phyloP scores from a whole-genome alignment of 1,284 basidiomycete species.

The Ceratobasidium sp. region DNA sequence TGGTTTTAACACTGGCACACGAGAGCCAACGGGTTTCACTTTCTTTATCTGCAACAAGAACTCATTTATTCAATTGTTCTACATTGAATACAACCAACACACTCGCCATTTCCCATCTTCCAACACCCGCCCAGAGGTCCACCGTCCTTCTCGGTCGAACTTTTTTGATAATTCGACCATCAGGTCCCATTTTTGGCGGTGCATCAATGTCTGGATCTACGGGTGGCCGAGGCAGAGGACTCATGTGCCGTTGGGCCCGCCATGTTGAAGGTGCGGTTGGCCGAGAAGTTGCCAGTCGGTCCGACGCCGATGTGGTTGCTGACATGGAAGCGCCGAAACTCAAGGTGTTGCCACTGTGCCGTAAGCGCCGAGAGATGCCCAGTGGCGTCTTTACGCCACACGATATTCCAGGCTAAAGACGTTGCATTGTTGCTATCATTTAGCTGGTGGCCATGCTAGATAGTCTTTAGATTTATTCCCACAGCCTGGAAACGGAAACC shows the following conservation, averaged over 20 bases:
- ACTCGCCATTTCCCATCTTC: constrained; percentile 78
- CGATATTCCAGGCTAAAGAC: too few relatives aligned
- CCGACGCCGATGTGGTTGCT: not conserved
- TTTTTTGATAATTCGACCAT: constrained; percentile 83
- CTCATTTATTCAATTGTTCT: not conserved
- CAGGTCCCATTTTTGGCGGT: constrained; percentile 59
- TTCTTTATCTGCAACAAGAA: constrained; percentile 66
- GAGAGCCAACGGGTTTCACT: constrained; percentile 73
- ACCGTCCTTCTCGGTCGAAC: constrained; percentile 92
- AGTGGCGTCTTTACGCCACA: too few relatives aligned
- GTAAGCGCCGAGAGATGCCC: not conserved
- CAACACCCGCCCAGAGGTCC: constrained; percentile 89
- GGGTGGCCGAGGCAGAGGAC: constrained; percentile 70
- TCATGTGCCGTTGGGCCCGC: constrained; percentile 56
- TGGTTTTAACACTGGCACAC: constrained; percentile 78
- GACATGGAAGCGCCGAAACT: constrained; percentile 18
- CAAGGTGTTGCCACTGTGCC: not conserved
- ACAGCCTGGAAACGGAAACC: too few relatives aligned
- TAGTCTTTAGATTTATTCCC: too few relatives aligned
- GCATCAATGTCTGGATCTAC: constrained; percentile 79
- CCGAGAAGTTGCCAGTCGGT: constrained; percentile 29
- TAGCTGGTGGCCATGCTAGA: too few relatives aligned
- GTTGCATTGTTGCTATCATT: too few relatives aligned
- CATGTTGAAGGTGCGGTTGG: constrained; percentile 48
- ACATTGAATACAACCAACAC: too few relatives aligned